Conservation (phyloP, 768 basidiomycete species). For the Paxillus involutus region DNA sequence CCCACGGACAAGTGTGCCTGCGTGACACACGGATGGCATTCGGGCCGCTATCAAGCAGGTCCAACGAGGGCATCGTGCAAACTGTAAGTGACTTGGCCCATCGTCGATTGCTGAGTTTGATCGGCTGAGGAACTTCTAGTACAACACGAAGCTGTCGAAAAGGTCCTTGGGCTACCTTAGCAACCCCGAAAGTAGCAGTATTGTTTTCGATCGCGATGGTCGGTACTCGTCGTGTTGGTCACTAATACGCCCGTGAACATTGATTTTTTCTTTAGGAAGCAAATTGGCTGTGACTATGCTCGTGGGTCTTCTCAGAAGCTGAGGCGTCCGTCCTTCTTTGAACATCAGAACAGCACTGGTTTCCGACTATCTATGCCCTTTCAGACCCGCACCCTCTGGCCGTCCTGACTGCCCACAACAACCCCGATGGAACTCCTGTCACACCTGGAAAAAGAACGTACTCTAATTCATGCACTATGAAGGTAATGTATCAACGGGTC, state of each 20-base stretch:
- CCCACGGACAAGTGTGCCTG: constrained; percentile 57
- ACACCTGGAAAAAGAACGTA: constrained; percentile 53
- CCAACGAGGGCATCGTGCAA: constrained; percentile 55
- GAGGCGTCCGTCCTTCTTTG: not conserved
- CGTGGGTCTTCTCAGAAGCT: constrained; percentile 38
- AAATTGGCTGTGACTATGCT: constrained; percentile 67
- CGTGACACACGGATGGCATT: constrained; percentile 77
- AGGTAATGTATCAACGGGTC: constrained; percentile 41
- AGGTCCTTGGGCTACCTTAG: constrained; percentile 38
- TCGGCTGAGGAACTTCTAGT: constrained; percentile 39
- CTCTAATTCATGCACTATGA: constrained; percentile 75
- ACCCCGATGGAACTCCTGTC: constrained; percentile 54
- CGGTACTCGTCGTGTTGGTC: constrained; percentile 6
- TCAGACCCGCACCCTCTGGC: constrained; percentile 72
- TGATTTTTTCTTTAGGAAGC: constrained; percentile 41
- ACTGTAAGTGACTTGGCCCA: constrained; percentile 9
- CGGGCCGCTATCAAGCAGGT: constrained; percentile 45
- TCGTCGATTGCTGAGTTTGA: constrained; percentile 5
- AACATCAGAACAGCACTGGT: constrained; percentile 49
- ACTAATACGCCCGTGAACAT: not conserved
- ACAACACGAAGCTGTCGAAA: constrained; percentile 47
- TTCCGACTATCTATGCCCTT: constrained; percentile 69
- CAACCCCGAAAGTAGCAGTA: constrained; percentile 68
- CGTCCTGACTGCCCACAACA: constrained; percentile 57
- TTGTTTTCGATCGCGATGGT: constrained; percentile 71